Base-by-base conservation (phyloP, 805 yeast genomes). In the Candida berthetii region DNA sequence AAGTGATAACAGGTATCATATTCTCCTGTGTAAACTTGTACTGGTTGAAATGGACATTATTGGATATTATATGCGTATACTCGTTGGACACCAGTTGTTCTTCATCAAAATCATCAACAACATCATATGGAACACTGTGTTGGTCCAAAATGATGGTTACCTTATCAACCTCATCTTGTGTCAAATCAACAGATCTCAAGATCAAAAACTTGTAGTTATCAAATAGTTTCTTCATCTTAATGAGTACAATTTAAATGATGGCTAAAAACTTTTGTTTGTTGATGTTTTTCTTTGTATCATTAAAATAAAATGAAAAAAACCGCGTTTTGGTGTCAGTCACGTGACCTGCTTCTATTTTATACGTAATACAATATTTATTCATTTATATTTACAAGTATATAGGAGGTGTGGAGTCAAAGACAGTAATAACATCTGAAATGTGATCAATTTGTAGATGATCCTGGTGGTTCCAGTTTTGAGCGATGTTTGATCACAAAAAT, bases 1-100 rank as follows among this genome's bases (percentile, higher is more conserved):
- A 69, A 0, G 74, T 71, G 14, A 85, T 82, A 1, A 84, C 72
- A 0, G 93, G 88, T 13, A 83, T 68, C 78, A 84, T 70, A 31
- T 72, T 62, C 14, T 66, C 65, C 29, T 64, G 65, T 5, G 83
- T 72, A 27, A 64, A 60, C 3, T 47, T 50, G 50, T 69, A 78
- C 25, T 73, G 79, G 3, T 71, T 66, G 45, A 82, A 83, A 24
- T 76, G 69, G 15, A 66, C 58, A 10, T 72, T 60, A 27, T 62
- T 58, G 14, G 85, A 58, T 14, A 84, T 67, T 14, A 84, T 61
- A 54, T 79, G 78, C 14, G 70, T 61, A 18, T 50, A 46, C 42
- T 31, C 42, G 7, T 36, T 20, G 14, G 41, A 43, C 34, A 41
- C 44, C 13, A 52, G 43, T 15, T 47, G 46, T 33, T 51, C 46